Conservation (phyloP, 225 moss, liverwort and hornwort species). For the Marchantia paleacea region DNA sequence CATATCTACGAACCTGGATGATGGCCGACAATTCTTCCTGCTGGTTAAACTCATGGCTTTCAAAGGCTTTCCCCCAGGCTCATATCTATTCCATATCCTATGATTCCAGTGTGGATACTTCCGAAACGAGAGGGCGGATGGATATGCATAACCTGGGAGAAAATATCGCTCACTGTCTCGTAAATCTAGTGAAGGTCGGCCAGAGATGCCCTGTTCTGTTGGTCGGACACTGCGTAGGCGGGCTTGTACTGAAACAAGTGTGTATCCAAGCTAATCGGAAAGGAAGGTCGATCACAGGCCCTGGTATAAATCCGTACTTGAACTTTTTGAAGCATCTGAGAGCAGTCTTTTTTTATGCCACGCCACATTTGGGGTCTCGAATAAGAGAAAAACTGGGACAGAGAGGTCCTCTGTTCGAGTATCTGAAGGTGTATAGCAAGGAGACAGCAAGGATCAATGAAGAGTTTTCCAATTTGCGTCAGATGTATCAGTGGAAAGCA, state of each 20-base stretch:
- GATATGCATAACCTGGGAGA: background rate
- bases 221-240: no score
- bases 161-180: background rate
- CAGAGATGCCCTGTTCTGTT: no score
- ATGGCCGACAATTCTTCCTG: background rate
- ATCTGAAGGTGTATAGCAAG: no score
- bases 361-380: background rate
- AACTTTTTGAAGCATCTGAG: background rate
- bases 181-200: no score
- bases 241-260: background rate
- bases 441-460: background rate
- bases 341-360: background rate
- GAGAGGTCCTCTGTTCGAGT: no score
- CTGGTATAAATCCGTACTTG: background rate
- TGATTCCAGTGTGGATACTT: no score
- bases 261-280: background rate
- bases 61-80: background rate
- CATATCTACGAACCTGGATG: slow-evolving; percentile 34
- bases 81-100: slow-evolving; percentile 2
- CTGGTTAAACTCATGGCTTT: background rate
- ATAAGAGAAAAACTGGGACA: background rate
- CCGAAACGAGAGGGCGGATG: background rate
- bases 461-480: no score
- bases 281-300: background rate
- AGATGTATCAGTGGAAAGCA: no score